Evolutionary conservation across 345 rosid genomes (phyloP).

Genomic region (Brassica juncea): DNA sequence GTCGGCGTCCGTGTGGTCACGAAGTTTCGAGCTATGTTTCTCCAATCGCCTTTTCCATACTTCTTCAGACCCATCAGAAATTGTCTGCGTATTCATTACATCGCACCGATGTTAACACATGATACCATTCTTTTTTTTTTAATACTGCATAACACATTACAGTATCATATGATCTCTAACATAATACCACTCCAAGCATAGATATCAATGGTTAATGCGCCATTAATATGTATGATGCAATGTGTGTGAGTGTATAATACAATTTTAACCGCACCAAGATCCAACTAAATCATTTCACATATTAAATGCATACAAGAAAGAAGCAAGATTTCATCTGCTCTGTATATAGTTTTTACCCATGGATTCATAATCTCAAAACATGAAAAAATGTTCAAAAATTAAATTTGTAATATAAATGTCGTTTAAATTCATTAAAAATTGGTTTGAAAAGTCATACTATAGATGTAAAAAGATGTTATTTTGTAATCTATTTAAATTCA

Average conservation of each 20-base stretch:
- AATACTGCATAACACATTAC: no score
- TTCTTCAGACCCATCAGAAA: constrained; percentile 89
- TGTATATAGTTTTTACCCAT: neutral
- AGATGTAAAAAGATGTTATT: neutral
- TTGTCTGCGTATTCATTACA: constrained; percentile 57
- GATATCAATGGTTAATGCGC: no score
- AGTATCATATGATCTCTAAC: neutral
- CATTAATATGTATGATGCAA: neutral
- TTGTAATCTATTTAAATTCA: neutral
- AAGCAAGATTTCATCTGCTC: neutral
- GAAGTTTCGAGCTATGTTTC: constrained; percentile 87
- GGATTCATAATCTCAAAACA: neutral
- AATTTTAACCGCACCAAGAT: constrained; percentile 5
- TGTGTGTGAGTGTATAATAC: neutral
- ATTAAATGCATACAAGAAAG: constrained; percentile 4
- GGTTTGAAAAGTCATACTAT: neutral
- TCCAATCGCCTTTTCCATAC: constrained; percentile 99
- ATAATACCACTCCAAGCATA: neutral
- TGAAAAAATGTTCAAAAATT: neutral
- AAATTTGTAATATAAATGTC: neutral
- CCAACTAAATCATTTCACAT: neutral
- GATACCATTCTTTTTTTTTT: neutral
- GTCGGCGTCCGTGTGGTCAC: constrained; percentile 92
- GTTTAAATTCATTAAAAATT: neutral
- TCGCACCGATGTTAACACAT: neutral